Conservation (phyloP, 108 stramenopile genomes). For the Conticribra guillardii region DNA sequence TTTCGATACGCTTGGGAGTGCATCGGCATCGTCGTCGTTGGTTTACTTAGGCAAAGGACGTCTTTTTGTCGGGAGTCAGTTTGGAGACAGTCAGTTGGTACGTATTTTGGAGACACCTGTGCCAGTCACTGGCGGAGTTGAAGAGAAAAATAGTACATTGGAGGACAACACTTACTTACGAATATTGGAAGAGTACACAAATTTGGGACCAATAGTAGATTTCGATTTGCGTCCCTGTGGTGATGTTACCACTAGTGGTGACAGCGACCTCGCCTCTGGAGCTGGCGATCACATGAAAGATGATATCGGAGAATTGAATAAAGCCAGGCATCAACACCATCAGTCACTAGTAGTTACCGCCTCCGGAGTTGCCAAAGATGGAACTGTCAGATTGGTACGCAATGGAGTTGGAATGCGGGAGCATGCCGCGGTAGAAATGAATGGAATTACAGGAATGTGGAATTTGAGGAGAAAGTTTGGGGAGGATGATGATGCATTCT, state of each 20-base stretch:
- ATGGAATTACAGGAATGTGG: conserved; percentile 97
- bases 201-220: conserved; percentile 97
- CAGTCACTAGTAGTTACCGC: conserved; percentile 94
- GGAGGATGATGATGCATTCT: conserved; percentile 79
- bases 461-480: conserved; percentile 61
- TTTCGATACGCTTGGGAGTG: conserved; percentile 82
- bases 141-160: conserved; percentile 3
- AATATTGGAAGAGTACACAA: conserved; percentile 92
- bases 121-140: conserved; percentile 10
- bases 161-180: conserved; percentile 70
- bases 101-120: conserved; percentile 86
- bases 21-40: conserved; percentile 66
- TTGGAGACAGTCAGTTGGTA: conserved; percentile 93
- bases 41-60: conserved; percentile 88
- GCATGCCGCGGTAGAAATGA: conserved; percentile 87
- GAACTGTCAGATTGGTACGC: conserved; percentile 91
- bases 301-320: background rate
- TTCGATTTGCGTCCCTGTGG: conserved; percentile 89
- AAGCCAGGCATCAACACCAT: conserved; percentile 15
- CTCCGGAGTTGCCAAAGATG: conserved; percentile 86
- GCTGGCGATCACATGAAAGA: background rate
- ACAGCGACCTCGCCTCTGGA: too few species aligned
- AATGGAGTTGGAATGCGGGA: conserved; percentile 97
- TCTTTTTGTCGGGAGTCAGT: conserved; percentile 89
- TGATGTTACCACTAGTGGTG: background rate